Conservation (phyloP, 2,329 filamentous ascomycete genomes). For the Exophiala sp. region DNA sequence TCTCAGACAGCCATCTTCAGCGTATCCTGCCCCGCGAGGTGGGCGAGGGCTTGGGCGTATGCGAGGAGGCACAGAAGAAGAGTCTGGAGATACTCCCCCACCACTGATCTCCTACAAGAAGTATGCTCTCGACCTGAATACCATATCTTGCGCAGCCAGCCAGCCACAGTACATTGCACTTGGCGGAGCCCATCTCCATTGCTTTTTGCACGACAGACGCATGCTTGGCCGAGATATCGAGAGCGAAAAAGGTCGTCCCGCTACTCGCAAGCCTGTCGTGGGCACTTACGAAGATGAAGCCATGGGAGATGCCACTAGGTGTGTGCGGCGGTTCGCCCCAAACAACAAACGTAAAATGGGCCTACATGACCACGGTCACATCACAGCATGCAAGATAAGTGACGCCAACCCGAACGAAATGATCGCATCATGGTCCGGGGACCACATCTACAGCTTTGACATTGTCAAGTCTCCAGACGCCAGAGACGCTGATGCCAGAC, state of each 20-base stretch:
- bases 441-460: slow-evolving; percentile 65
- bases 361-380: slow-evolving; percentile 58
- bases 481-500: slow-evolving; percentile 38
- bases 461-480: slow-evolving; percentile 58
- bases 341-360: slow-evolving; percentile 54
- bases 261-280: slow-evolving; percentile 38
- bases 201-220: slow-evolving; percentile 65
- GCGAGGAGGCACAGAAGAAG: slow-evolving; percentile 32
- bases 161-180: slow-evolving; percentile 69
- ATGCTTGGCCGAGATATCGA: slow-evolving; percentile 62
- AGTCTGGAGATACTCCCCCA: slow-evolving; percentile 54
- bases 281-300: slow-evolving; percentile 52
- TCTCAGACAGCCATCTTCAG: slow-evolving; percentile 59
- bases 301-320: slow-evolving; percentile 59
- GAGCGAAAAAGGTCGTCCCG: slow-evolving; percentile 50
- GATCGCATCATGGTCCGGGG: slow-evolving; percentile 65
- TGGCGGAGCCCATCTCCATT: slow-evolving; percentile 65
- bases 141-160: slow-evolving; percentile 63
- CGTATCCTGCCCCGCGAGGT: slow-evolving; percentile 54
- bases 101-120: slow-evolving; percentile 65
- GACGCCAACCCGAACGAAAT: slow-evolving; percentile 66
- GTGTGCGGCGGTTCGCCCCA: slow-evolving; percentile 64
- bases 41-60: slow-evolving; percentile 41
- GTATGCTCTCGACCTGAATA: slow-evolving; percentile 63
- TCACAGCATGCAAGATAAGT: slow-evolving; percentile 68